Evolutionary conservation across 2,329 filamentous ascomycete species (phyloP).

Genomic region (Xylaria sp.): DNA sequence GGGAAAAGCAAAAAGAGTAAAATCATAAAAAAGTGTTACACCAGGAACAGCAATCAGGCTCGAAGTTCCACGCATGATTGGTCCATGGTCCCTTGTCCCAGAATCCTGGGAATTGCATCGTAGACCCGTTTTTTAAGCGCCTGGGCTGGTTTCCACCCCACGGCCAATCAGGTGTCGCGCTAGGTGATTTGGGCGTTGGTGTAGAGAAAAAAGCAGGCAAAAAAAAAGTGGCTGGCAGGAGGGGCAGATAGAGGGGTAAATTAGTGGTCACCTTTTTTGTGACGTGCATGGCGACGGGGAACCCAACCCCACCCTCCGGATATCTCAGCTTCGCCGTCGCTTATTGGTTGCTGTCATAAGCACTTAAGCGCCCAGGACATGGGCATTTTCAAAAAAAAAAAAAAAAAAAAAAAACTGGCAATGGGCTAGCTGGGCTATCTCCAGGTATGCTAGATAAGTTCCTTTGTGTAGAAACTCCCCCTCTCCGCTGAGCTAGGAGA

Average conservation of each 20-base stretch:
- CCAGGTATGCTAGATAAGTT: neutral
- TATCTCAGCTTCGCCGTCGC: conserved; percentile 22
- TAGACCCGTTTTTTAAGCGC: conserved; percentile 39
- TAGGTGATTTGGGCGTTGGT: neutral
- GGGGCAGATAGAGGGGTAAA: conserved; percentile 27
- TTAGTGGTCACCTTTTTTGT: conserved; percentile 26
- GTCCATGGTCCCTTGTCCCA: conserved; percentile 32
- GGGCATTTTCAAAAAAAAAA: conserved; percentile 22
- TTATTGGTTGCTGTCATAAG: conserved; percentile 32
- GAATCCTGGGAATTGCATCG: conserved; percentile 42
- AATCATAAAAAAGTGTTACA: conserved; percentile 8
- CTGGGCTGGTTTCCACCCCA: conserved; percentile 7
- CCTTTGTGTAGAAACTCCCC: conserved; percentile 30
- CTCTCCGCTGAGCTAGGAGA: conserved; percentile 2
- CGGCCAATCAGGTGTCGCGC: conserved; percentile 25
- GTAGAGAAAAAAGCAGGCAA: neutral
- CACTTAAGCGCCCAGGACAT: conserved; percentile 39
- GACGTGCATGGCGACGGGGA: conserved; percentile 33
- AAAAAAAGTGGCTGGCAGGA: conserved; percentile 33
- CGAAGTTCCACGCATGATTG: conserved; percentile 30
- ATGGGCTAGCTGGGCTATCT: conserved; percentile 5
- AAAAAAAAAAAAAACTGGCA: too few species aligned
- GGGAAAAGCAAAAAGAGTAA: neutral
- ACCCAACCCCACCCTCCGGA: conserved; percentile 14
- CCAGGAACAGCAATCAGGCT: conserved; percentile 25